Conservation (phyloP, 495 filamentous ascomycete species). For the Baudoinia panamericana region DNA sequence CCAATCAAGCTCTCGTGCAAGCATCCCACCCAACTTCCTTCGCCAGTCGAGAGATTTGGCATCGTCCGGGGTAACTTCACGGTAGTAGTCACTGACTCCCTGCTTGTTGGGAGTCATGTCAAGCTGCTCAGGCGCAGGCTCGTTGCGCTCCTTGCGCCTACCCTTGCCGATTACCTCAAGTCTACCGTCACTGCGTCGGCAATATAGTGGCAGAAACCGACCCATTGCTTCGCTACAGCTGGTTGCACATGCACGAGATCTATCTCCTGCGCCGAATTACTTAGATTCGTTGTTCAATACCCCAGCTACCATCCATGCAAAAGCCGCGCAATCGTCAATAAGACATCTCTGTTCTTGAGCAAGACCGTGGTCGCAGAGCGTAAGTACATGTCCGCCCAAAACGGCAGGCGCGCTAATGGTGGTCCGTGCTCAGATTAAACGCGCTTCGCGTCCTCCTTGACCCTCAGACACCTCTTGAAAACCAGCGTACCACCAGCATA, state of each 20-base stretch:
- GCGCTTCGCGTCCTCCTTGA: too few relatives aligned
- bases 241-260: background rate
- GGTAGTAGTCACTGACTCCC: constrained; percentile 39
- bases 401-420: too few relatives aligned
- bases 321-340: too few relatives aligned
- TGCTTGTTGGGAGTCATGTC: constrained; percentile 34
- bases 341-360: too few relatives aligned
- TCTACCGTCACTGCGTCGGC: constrained; percentile 32
- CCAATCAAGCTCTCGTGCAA: constrained; percentile 33
- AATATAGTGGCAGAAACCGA: constrained; percentile 29
- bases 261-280: background rate
- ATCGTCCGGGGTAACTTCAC: constrained; percentile 29
- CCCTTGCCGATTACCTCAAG: constrained; percentile 23
- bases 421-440: too few relatives aligned
- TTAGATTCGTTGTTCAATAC: too few relatives aligned
- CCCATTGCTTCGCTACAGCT: constrained; percentile 14
- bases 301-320: too few relatives aligned
- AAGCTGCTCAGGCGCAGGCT: constrained; percentile 34
- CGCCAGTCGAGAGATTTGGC: constrained; percentile 41
- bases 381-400: too few relatives aligned
- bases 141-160: constrained; percentile 30
- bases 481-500: too few relatives aligned
- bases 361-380: too few relatives aligned
- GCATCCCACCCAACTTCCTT: constrained; percentile 41
- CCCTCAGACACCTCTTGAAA: too few relatives aligned